Conservation (phyloP, 257 asterid genomes). For the Nicotiana obtusifolia region DNA sequence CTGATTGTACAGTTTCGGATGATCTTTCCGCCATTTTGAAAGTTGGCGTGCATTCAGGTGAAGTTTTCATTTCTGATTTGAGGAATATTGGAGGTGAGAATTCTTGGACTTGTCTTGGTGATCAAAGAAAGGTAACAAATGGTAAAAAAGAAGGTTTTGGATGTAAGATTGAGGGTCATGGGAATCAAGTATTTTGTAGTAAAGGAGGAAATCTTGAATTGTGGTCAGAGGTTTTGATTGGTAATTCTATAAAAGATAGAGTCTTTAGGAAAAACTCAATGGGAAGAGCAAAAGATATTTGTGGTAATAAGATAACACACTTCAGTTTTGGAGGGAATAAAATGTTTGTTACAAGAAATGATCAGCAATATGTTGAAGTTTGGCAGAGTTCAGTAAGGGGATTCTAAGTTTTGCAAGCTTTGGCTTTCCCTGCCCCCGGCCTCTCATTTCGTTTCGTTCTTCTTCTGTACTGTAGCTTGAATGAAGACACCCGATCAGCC, state of each 20-base stretch:
- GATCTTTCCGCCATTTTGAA: slow-evolving; percentile 49
- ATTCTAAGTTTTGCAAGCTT: background rate
- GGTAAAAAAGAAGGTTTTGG: slow-evolving; percentile 89
- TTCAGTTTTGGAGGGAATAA: slow-evolving; percentile 76
- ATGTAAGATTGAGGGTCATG: slow-evolving; percentile 62
- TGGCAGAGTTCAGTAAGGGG: slow-evolving; percentile 57
- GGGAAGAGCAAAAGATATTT: slow-evolving; percentile 70
- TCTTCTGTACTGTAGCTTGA: too few relatives aligned
- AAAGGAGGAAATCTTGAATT: slow-evolving; percentile 70
- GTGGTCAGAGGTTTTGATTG: slow-evolving; percentile 71
- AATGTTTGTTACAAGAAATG: slow-evolving; percentile 76
- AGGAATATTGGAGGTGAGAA: slow-evolving; percentile 44
- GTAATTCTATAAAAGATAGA: slow-evolving; percentile 30
- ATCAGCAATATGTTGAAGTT: slow-evolving; percentile 68
- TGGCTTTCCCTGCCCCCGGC: too few relatives aligned
- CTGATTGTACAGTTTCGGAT: slow-evolving; percentile 67
- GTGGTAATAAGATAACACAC: slow-evolving; percentile 47
- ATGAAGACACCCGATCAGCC: too few relatives aligned
- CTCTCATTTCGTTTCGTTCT: too few relatives aligned
- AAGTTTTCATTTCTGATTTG: slow-evolving; percentile 65
- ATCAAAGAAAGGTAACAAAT: slow-evolving; percentile 39
- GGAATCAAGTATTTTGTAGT: slow-evolving; percentile 75
- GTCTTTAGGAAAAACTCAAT: slow-evolving; percentile 66
- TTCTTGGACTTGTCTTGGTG: slow-evolving; percentile 78
- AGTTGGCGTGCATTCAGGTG: slow-evolving; percentile 80